Evolutionary conservation across 2,329 filamentous ascomycete genomes (phyloP), one percentile per base, ranked within the genome.

Genomic region (Cryphonectria radicalis): DNA sequence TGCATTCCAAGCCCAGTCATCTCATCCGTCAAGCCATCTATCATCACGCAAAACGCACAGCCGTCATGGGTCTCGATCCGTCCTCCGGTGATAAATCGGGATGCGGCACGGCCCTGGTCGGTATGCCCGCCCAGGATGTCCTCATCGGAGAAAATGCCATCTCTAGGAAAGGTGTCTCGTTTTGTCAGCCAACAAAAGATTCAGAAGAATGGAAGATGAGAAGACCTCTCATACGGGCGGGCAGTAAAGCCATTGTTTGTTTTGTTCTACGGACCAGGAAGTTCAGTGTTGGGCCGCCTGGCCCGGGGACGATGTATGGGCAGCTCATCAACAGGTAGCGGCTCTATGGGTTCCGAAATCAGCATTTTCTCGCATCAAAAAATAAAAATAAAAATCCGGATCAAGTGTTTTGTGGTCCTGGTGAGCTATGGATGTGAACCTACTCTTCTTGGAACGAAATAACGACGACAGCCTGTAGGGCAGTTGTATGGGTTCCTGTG

Each of bases 111-210:
- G 63, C 42, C 42, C 25, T 65, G 28, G 63, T 65, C 17, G 63
- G 63, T 19, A 65, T 65, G 63, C 63, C 63, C 25, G 63, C 63
- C 63, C 63, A 65, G 17, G 42, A 50, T n/a, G 63, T 65, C 43
- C 63, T 65, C 28, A 65, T 46, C 0, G 63, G 63, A n/a, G 63
- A 65, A 43, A 65, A 65, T 7, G 28, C n/a, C 63, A 65, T 65
- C 17, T 65, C 63, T 65, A 17, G 4, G 6, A 13, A 10, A 2
- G 2, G 10, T 0, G 22, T n/a, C 2, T n/a, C 19, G 46, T 11
- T 7, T 40, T 11, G 59, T 62, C 59, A 62, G 59, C 59, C 35
- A 62, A 50, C 7, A 50, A 42, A 14, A 22, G 19, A 13, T 14
- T 22, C 14, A 3, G 60, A n/a, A 43, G 62, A 46, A 42, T 42